Base-by-base conservation (phyloP, 352 stramenopile species). In the Phytophthora tubulina region DNA sequence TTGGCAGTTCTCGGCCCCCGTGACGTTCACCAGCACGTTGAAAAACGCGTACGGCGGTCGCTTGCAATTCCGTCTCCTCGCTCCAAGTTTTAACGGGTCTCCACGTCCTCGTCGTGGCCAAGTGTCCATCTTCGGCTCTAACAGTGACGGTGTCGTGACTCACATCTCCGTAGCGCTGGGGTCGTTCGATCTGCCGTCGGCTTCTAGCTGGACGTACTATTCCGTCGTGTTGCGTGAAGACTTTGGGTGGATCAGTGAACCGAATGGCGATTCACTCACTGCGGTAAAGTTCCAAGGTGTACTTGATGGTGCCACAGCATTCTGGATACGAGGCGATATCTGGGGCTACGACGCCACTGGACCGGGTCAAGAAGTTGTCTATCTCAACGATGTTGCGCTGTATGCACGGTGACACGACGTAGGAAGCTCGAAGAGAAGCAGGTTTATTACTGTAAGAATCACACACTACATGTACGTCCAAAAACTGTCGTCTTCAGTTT, bases 211-310 rank as follows among this genome's bases (percentile, higher is more conserved):
- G 86, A 90, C 83, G 2, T 81, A 76, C 49, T 92, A 93, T 65
- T 89, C 81, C 6, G 79, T 80, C 0, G 64, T 94, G 3, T 64
- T 94, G 14, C 83, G 86, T 1, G 85, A 94, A 70, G 86, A 94
- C 70, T 94, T 93, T 61, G 86, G 79, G 0, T 94, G 85, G 86
- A 82, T 94, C 56, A 64, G 70, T 3, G 86, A 94, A 48, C 86
- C 86, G 0, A 58, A 63, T 2, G 86, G 85, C 4, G 38, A 39
- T 6, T 8, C 73, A 14, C n/a, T 88, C 3, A 57, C 72, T 42
- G 52, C 67, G 0, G 54, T 30, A 0, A 62, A 77, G 21, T 89
- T 93, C 35, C 33, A 79, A 41, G 27, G 45, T 33, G 63, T 85
- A 14, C 54, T 94, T 5, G 32, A 32, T 2, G 65, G 17, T 3